A percentile compares a stretch with the other conserved stretches of the same genome.
Conservation (phyloP, 1,284 basidiomycete species). For the Coriolopsis trogii region DNA sequence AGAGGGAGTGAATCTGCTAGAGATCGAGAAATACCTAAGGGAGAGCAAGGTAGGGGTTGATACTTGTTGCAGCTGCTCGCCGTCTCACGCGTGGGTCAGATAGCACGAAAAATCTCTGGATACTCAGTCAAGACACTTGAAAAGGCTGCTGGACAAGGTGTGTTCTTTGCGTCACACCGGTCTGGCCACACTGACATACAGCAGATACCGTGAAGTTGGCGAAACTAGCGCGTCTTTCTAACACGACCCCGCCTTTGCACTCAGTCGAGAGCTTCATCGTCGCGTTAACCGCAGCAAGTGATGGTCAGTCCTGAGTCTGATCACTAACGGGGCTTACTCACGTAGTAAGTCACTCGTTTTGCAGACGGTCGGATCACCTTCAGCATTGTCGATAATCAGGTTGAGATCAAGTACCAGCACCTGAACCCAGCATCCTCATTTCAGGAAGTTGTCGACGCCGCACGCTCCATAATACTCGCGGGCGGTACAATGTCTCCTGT, state of each 20-base stretch:
- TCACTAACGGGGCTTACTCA: too few species aligned
- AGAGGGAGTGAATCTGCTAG: conserved; percentile 79
- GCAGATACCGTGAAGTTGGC: conserved; percentile 34
- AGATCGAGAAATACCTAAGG: conserved; percentile 84
- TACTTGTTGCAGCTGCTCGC: conserved; percentile 9
- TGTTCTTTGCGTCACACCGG: background rate
- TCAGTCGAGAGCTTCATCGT: conserved; percentile 85
- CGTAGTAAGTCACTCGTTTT: too few species aligned
- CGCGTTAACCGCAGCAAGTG: conserved; percentile 78
- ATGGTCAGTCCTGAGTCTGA: conserved; percentile 62
- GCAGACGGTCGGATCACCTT: conserved; percentile 71
- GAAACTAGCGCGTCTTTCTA: conserved; percentile 36
- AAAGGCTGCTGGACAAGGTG: conserved; percentile 47
- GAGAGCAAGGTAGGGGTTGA: conserved; percentile 76
- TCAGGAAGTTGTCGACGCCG: conserved; percentile 76
- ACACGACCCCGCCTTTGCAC: conserved; percentile 77
- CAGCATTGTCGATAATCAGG: conserved; percentile 47
- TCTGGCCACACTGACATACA: background rate
- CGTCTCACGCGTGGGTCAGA: conserved; percentile 38
- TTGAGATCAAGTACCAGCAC: conserved; percentile 89
- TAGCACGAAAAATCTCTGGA: conserved; percentile 76
- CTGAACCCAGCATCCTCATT: conserved; percentile 94
- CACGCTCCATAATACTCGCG: conserved; percentile 85
- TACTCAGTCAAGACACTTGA: conserved; percentile 75
- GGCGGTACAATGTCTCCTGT: conserved; percentile 99